phyloP scores from a whole-genome alignment of 768 basidiomycete species.

The Lactarius tabidus region DNA sequence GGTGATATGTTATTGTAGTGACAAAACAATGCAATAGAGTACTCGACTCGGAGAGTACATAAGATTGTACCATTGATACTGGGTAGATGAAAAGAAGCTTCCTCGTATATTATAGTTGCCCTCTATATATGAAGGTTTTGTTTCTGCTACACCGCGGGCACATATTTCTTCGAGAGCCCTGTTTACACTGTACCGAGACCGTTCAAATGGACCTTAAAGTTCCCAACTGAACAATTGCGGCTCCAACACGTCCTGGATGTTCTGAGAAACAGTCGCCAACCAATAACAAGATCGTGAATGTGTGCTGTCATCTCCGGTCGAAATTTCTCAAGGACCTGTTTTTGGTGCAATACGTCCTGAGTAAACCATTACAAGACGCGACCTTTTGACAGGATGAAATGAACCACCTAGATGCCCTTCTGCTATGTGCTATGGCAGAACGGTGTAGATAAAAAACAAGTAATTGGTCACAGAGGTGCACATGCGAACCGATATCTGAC shows the following conservation, averaged over 20 bases:
- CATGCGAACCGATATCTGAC: constrained; percentile 38
- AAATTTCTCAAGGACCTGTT: constrained; percentile 54
- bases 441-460: constrained; percentile 34
- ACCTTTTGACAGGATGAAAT: neutral
- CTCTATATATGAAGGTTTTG: too few species aligned
- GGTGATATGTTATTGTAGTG: neutral
- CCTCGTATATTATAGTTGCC: too few species aligned
- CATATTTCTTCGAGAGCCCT: too few species aligned
- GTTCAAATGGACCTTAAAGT: too few species aligned
- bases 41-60: neutral
- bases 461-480: constrained; percentile 35
- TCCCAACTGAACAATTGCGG: too few species aligned
- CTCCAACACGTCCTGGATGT: too few species aligned
- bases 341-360: constrained; percentile 40
- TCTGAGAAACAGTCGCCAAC: too few species aligned
- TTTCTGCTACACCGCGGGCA: too few species aligned
- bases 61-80: too few species aligned
- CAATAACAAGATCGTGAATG: too few species aligned
- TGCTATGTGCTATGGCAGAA: constrained; percentile 41
- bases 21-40: neutral
- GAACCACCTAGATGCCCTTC: constrained; percentile 35
- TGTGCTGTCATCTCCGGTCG: constrained; percentile 25
- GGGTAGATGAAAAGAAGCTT: too few species aligned
- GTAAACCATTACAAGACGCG: neutral
- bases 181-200: too few species aligned